Conservation (phyloP, 345 rosid genomes). For the Acer yangbiense region DNA sequence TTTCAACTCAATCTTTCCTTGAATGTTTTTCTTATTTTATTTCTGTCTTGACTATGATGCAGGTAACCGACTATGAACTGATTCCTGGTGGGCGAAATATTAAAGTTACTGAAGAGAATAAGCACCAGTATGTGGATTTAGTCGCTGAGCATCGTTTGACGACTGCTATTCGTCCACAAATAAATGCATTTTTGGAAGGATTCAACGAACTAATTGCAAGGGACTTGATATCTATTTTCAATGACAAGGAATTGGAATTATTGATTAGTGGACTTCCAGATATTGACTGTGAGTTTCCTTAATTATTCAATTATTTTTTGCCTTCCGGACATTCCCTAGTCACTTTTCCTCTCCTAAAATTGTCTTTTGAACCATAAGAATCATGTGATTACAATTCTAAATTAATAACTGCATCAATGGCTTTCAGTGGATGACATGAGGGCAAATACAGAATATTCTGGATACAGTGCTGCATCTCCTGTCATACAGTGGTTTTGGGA, state of each 20-base stretch:
- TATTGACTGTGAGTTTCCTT: constrained; percentile 72
- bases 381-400: constrained; percentile 8
- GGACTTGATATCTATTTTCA: constrained; percentile 83
- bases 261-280: constrained; percentile 96
- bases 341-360: not conserved
- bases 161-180: constrained; percentile 97
- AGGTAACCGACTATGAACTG: constrained; percentile 96
- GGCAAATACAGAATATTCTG: constrained; percentile 89
- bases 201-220: constrained; percentile 73
- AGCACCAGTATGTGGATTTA: constrained; percentile 89
- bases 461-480: constrained; percentile 90
- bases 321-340: not conserved
- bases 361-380: not conserved
- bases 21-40: not conserved
- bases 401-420: constrained; percentile 7
- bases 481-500: constrained; percentile 99
- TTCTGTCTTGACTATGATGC: constrained; percentile 24
- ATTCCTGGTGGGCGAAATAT: constrained; percentile 86
- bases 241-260: constrained; percentile 93
- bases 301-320: not conserved
- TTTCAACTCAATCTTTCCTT: not conserved
- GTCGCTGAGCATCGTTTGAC: constrained; percentile 92
- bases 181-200: constrained; percentile 89
- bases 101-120: constrained; percentile 94
- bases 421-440: constrained; percentile 90